Percentiles rank a stretch among this genome's conserved stretches.
Conservation (phyloP, 2,329 filamentous ascomycete species). For the Colletotrichum spaethianum region DNA sequence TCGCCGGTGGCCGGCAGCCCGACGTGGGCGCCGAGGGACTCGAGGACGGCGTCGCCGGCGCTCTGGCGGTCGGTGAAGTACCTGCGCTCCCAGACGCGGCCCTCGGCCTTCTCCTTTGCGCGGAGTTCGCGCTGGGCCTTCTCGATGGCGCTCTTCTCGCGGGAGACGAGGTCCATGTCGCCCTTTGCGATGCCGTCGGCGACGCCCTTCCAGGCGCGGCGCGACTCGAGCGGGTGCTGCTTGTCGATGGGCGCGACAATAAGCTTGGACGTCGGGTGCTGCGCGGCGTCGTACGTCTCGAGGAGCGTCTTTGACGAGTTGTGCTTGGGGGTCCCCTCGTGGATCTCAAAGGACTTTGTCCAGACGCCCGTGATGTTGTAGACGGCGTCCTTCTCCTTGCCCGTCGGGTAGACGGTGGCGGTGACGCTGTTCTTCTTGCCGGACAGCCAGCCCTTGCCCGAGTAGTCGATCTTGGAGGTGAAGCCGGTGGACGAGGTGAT, state of each 20-base stretch:
- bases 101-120: constrained; percentile 81
- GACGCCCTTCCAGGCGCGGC: constrained; percentile 90
- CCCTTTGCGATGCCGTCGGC: constrained; percentile 84
- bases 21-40: constrained; percentile 59
- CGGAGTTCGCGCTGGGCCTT: constrained; percentile 84
- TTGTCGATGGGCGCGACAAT: constrained; percentile 79
- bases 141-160: constrained; percentile 91
- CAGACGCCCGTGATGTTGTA: constrained; percentile 93
- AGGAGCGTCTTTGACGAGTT: constrained; percentile 65
- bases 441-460: constrained; percentile 92
- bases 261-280: constrained; percentile 75
- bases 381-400: constrained; percentile 79
- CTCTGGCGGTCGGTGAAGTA: constrained; percentile 78
- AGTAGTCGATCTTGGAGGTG: constrained; percentile 92
- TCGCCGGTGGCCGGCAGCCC: constrained; percentile 67
- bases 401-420: constrained; percentile 79
- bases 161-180: constrained; percentile 85
- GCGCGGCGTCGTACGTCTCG: constrained; percentile 73
- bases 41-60: constrained; percentile 59
- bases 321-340: constrained; percentile 71
- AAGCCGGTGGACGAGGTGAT: constrained; percentile 91
- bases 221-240: constrained; percentile 89
- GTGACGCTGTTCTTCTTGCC: constrained; percentile 95
- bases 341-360: constrained; percentile 86
- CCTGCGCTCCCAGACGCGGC: constrained; percentile 82